These are phyloP conservation scores for Angomonas deanei DNA, from an alignment of 208 protist species.

Conservation along the genomic window DNA sequence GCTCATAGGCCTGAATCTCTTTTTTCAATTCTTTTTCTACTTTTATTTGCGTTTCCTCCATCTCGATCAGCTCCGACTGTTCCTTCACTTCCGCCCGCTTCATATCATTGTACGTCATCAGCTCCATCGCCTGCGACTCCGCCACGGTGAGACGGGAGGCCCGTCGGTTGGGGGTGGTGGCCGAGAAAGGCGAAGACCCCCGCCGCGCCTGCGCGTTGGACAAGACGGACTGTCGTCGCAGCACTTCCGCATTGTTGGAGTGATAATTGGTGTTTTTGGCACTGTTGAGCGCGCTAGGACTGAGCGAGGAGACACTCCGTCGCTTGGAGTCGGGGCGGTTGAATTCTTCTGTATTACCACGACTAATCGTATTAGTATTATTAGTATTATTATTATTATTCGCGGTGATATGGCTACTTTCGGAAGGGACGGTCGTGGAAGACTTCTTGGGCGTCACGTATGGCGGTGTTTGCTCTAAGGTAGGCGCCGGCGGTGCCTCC, in stretches of 20 bases:
- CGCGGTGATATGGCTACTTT: too few species aligned
- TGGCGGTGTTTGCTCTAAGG: too few species aligned
- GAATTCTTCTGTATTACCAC: too few species aligned
- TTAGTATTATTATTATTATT: too few species aligned
- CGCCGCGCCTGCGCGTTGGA: background rate
- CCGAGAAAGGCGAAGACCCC: constrained; percentile 1
- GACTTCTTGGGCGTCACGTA: too few species aligned
- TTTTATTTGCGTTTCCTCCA: constrained; percentile 18
- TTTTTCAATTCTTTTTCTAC: constrained; percentile 39
- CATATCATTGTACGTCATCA: constrained; percentile 54
- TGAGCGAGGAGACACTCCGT: too few species aligned
- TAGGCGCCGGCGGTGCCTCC: too few species aligned
- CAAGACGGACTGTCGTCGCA: constrained; percentile 5
- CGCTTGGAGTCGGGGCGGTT: too few species aligned
- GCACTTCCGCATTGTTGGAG: constrained; percentile 9
- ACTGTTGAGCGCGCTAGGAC: too few species aligned
- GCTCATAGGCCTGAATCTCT: constrained; percentile 25
- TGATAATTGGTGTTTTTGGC: background rate
- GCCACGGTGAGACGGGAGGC: constrained; percentile 30
- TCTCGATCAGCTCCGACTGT: constrained; percentile 25
- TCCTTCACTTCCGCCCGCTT: constrained; percentile 32
- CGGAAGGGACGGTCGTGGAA: too few species aligned
- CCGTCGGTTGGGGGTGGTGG: background rate
- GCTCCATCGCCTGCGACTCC: constrained; percentile 36
- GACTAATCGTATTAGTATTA: too few species aligned